A percentile compares a stretch with the other conserved stretches of the same genome.
Evolutionary conservation across 2,329 filamentous ascomycete genomes (phyloP).

Genomic region (Colletotrichum tabaci): DNA sequence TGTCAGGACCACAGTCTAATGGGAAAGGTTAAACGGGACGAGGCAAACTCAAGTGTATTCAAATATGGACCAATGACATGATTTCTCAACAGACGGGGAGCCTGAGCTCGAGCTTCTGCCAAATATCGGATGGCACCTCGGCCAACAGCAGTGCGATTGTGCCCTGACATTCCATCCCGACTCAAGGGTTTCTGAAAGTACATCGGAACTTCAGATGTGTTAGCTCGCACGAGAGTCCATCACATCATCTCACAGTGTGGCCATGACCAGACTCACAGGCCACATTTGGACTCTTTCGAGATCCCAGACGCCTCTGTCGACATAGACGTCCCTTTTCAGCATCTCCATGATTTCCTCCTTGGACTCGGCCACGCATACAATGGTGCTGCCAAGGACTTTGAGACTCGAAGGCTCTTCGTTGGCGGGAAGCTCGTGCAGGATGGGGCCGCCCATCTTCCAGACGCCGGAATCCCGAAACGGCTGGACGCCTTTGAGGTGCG

Average conservation of each 20-base stretch:
- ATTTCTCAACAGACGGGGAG: conserved; percentile 2
- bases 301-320: conserved; percentile 84
- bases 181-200: conserved; percentile 55
- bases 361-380: conserved; percentile 77
- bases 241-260: conserved; percentile 54
- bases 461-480: conserved; percentile 67
- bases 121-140: conserved; percentile 30
- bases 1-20: conserved; percentile 30
- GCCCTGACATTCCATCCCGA: neutral
- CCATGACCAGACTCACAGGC: neutral
- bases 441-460: conserved; percentile 77
- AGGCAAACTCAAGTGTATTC: conserved; percentile 38
- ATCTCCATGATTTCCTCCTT: conserved; percentile 78
- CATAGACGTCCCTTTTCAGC: conserved; percentile 82
- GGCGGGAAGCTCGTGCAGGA: conserved; percentile 76
- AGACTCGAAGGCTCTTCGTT: conserved; percentile 70
- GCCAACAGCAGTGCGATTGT: conserved; percentile 4
- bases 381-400: conserved; percentile 81
- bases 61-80: conserved; percentile 35
- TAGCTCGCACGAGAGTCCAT: conserved; percentile 2
- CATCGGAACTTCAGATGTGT: conserved; percentile 54
- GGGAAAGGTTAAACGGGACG: conserved; percentile 33
- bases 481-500: conserved; percentile 71
- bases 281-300: conserved; percentile 63
- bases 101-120: conserved; percentile 22